Evolutionary conservation across 2,329 filamentous ascomycete genomes (phyloP).

Genomic region (Celoporthe dispersa): DNA sequence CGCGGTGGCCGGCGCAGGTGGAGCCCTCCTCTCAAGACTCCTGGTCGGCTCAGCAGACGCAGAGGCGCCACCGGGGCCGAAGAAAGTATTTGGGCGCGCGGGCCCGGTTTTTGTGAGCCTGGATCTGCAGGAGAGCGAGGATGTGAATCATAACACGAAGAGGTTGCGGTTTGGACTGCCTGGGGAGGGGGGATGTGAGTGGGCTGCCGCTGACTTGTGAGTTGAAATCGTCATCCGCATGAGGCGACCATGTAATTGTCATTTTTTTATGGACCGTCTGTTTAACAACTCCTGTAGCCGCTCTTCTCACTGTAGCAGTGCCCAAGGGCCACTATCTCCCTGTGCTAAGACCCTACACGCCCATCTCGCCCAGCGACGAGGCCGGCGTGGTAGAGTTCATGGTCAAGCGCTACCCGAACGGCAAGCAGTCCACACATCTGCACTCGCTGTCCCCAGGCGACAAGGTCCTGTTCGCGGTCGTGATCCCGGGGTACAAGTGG

Average conservation of each 20-base stretch:
- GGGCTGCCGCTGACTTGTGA: constrained; percentile 56
- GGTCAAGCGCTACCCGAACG: constrained; percentile 70
- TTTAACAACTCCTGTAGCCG: constrained; percentile 39
- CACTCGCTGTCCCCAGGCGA: constrained; percentile 68
- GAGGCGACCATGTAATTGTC: background rate
- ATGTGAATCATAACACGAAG: constrained; percentile 64
- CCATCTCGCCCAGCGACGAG: constrained; percentile 57
- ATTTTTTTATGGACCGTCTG: too few relatives aligned
- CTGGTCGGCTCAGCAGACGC: constrained; percentile 21
- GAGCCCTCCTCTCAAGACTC: constrained; percentile 22
- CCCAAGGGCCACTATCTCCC: constrained; percentile 62
- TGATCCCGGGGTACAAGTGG: constrained; percentile 60
- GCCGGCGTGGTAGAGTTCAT: constrained; percentile 65
- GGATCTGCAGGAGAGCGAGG: constrained; percentile 54
- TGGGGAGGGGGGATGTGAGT: constrained; percentile 47
- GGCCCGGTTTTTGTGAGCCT: constrained; percentile 51
- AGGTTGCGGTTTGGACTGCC: constrained; percentile 60
- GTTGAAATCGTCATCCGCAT: constrained; percentile 23
- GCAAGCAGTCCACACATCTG: constrained; percentile 67
- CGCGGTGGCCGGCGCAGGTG: constrained; percentile 22
- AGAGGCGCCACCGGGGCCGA: constrained; percentile 4
- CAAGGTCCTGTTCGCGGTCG: constrained; percentile 59
- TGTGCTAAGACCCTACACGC: constrained; percentile 69
- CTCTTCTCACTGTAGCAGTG: constrained; percentile 64
- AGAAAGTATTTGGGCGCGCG: constrained; percentile 26